Base-by-base conservation (phyloP, 1,284 basidiomycete genomes). In the Rhodotorula mucilaginosa region DNA sequence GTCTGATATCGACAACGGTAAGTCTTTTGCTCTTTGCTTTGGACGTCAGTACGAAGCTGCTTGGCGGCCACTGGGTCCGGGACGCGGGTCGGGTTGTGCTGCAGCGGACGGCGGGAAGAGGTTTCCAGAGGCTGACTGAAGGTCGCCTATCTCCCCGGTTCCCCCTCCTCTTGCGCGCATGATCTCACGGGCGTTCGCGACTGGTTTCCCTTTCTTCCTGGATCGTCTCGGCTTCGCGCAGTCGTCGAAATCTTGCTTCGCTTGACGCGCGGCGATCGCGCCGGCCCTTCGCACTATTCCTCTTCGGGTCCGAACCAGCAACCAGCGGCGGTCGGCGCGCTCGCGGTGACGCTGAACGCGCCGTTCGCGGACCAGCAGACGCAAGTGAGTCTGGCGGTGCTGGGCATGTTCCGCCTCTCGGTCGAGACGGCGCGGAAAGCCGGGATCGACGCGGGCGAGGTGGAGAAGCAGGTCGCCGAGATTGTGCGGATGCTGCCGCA, bases 281-380 rank as follows among this genome's bases (percentile, higher is more conserved):
- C 67, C 87, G 89, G 12, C 87, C 87, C 52, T 83, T 88, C 67
- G 62, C 61, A 76, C 69, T 61, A 73, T 72, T 21, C 77, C 61
- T 34, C 59, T 76, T 46, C 72, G 29, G 52, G 68, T 6, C 31
- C 68, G 31, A 49, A 58, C 19, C 59, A 64, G 19, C 68, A 80
- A 7, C 74, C 82, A 4, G 80, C 81, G 3, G 84, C 88, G 31
- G 90, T 79, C 39, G 77, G 75, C 29, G 71, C 71, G 3, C 77
- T 78, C 67, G 77, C 78, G 5, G 68, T 92, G 51, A 84, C 87
- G 5, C 86, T 87, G 31, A 87, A 88, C 58, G 90, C 90, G 12
- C 87, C 90, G 10, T 92, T 93, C 79, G 88, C 88, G 26, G 84
- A 87, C 60, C 91, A 95, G 79, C 94, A 97, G 82, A 97, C 93